phyloP scores from a whole-genome alignment of 192 early-diverging fungal species.

The Pilobolus umbonatus region DNA sequence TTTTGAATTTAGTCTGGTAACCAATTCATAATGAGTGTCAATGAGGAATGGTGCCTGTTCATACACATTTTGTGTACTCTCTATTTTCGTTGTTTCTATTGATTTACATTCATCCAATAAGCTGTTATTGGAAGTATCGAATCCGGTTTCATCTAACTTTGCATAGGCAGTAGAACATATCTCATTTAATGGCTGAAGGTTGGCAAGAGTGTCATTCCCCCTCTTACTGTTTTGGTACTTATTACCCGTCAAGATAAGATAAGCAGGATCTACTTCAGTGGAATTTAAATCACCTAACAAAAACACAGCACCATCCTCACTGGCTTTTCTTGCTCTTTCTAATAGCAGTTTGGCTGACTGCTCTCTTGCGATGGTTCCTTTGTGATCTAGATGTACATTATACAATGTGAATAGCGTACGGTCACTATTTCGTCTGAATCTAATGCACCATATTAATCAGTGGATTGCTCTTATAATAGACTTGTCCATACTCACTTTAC shows the following conservation, averaged over 20 bases:
- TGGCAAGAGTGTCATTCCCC: conserved; percentile 10
- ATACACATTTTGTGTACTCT: conserved; percentile 24
- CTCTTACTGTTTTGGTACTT: not conserved
- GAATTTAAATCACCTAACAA: conserved; percentile 34
- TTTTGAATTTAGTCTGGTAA: conserved; percentile 12
- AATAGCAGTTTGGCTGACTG: conserved; percentile 26
- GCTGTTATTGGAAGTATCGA: conserved; percentile 3
- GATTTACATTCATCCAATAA: no score
- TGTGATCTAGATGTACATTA: conserved; percentile 36
- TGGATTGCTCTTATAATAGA: not conserved
- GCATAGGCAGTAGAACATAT: not conserved
- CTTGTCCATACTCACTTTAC: conserved; percentile 16
- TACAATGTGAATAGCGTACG: conserved; percentile 15
- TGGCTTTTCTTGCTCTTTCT: conserved; percentile 1
- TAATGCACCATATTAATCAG: not conserved
- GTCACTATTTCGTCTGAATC: conserved; percentile 15
- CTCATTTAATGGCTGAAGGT: conserved; percentile 9
- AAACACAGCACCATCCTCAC: not conserved
- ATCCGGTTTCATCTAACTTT: not conserved
- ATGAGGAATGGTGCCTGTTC: not conserved
- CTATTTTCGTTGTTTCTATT: conserved; percentile 6
- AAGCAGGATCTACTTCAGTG: conserved; percentile 20
- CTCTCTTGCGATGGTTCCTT: conserved; percentile 12
- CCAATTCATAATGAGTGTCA: conserved; percentile 32
- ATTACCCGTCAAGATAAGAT: conserved; percentile 21